These are phyloP conservation scores for Leishmania arabica DNA, from an alignment of 208 protist species.

Conservation along the genomic window DNA sequence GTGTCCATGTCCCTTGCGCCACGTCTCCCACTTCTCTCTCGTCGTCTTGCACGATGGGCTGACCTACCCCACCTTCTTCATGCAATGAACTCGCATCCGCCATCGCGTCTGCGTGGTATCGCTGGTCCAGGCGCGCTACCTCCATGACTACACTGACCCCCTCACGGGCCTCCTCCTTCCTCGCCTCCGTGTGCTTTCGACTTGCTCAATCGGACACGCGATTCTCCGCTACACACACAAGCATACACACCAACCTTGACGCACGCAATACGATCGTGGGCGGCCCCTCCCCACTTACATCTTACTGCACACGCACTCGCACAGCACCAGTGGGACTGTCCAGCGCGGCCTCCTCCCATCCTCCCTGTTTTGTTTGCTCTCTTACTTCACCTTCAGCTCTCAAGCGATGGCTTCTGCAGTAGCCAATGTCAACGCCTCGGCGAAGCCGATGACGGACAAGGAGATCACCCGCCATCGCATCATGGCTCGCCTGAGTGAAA, in stretches of 20 bases:
- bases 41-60: not conserved
- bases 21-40: not conserved
- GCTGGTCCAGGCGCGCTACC: not conserved
- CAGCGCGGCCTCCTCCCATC: not conserved
- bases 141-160: not conserved
- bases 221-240: not conserved
- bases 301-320: not conserved
- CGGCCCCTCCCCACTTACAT: not conserved
- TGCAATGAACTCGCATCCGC: not conserved
- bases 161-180: not conserved
- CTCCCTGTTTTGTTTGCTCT: not conserved
- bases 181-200: not conserved
- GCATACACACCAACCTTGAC: not conserved
- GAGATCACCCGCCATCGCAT: conserved; percentile 55
- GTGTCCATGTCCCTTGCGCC: not conserved
- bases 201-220: not conserved
- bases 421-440: conserved; percentile 6
- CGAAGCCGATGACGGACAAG: conserved; percentile 45
- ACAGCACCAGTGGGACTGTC: not conserved
- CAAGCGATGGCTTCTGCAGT: conserved; percentile 16
- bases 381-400: not conserved
- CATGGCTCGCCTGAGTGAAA: conserved; percentile 62
- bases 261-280: not conserved
- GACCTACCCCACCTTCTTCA: too few species aligned
- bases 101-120: not conserved